Evolutionary conservation across 2,329 filamentous ascomycete species (phyloP), one percentile per base, ranked within the genome.

Genomic region (Fusarium chaquense): DNA sequence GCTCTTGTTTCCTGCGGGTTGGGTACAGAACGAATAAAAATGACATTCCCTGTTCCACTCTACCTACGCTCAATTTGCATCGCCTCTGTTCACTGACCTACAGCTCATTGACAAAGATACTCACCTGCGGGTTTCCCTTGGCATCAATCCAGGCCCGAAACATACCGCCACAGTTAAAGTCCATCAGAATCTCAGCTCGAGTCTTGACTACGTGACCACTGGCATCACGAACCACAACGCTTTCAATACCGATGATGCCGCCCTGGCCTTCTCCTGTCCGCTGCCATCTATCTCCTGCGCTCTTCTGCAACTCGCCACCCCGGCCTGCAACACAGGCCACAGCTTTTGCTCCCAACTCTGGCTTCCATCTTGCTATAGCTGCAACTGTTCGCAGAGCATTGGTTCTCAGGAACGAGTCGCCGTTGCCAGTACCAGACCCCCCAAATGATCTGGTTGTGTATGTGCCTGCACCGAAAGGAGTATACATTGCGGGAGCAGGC

Each of bases 121-220:
- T 85, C 75, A 89, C 87, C 26, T 84, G 81, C 20, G 84, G 82
- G 61, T 81, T 81, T 0, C 89, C 91, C 2, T 86, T 76, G 6
- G 89, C 85, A 67, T 92, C 87, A 22, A 92, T 81, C 86, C 91
- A 95, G 1, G 93, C 93, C 22, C 93, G 86, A 76, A 94, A 96
- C 92, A 97, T 94, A 1, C 94, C 94, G 6, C 90, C 91, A 72
- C 92, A 96, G 76, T 97, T 97, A 77, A 90, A 94, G 73, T 94
- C 92, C 77, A 90, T 91, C 18, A 94, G 81, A 8, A 97, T 84
- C 53, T 86, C 83, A 2, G 81, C 82, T 16, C 81, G 74, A 2
- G 79, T 77, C 3, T 80, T 80, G 2, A 85, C 76, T 7, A 83
- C 73, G n/a, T 70, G 70, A 0, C 84, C 83, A n/a, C 81, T 73